These are phyloP conservation scores for Lophium mytilinum DNA, from an alignment of 495 filamentous ascomycete genomes.

Conservation along the genomic window DNA sequence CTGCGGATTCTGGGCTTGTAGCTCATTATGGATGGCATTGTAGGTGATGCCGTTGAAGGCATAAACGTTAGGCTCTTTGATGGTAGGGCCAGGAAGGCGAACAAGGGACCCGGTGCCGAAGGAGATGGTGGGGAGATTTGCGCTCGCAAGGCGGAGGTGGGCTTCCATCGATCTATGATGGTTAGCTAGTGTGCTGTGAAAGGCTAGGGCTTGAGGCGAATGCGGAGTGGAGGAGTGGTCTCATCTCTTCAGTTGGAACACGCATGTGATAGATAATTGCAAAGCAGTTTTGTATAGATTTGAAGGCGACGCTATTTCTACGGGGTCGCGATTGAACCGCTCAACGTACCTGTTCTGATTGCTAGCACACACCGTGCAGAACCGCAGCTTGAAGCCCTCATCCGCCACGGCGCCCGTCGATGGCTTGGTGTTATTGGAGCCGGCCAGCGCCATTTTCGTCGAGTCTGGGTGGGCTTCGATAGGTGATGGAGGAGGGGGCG, in stretches of 20 bases:
- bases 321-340: background rate
- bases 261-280: too few species aligned
- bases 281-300: background rate
- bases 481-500: conserved; percentile 48
- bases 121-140: conserved; percentile 89
- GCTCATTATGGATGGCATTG: conserved; percentile 80
- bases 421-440: conserved; percentile 42
- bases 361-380: conserved; percentile 97
- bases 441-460: conserved; percentile 27
- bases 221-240: background rate
- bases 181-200: conserved; percentile 5
- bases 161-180: conserved; percentile 82
- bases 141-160: conserved; percentile 77
- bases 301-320: background rate
- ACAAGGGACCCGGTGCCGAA: conserved; percentile 96
- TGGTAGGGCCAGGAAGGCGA: conserved; percentile 83
- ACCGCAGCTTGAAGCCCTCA: conserved; percentile 67
- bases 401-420: conserved; percentile 21
- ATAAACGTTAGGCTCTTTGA: conserved; percentile 93
- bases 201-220: background rate
- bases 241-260: too few species aligned
- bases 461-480: conserved; percentile 29
- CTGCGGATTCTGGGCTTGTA: conserved; percentile 73
- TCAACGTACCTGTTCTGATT: conserved; percentile 78
- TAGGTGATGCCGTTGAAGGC: conserved; percentile 94